phyloP scores from a whole-genome alignment of 2,329 filamentous ascomycete genomes.

The Diaporthe sp. region DNA sequence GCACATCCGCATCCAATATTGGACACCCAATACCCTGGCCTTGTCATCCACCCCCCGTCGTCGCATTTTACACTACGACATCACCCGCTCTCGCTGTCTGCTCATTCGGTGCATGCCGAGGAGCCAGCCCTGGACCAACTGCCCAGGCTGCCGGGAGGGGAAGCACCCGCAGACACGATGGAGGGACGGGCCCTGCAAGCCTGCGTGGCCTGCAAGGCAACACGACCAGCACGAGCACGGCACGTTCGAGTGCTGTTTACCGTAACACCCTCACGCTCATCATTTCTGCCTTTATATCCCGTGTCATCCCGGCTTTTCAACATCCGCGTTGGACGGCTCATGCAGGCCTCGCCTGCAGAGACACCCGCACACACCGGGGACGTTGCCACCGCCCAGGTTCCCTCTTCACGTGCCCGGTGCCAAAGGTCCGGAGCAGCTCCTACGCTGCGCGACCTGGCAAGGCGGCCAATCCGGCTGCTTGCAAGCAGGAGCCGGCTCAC shows the following conservation, averaged over 20 bases:
- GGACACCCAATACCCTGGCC: conserved; percentile 8
- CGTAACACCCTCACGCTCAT: neutral
- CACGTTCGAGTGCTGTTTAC: neutral
- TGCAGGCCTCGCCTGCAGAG: neutral
- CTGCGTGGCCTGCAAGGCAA: conserved; percentile 17
- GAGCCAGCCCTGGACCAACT: neutral
- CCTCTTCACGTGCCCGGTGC: neutral
- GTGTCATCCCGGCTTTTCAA: neutral
- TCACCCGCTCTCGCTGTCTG: neutral
- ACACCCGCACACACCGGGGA: neutral
- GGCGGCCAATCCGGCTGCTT: conserved; percentile 7
- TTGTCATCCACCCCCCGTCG: neutral
- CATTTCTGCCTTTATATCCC: neutral
- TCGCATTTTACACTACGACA: neutral
- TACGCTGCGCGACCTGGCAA: neutral
- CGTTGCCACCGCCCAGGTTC: neutral
- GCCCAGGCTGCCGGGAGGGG: conserved; percentile 1
- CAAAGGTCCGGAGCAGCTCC: neutral
- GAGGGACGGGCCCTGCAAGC: conserved; percentile 23
- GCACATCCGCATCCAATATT: conserved; percentile 22
- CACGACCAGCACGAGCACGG: neutral
- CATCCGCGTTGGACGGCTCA: neutral
- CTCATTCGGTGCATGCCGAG: conserved; percentile 10
- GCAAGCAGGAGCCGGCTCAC: neutral
- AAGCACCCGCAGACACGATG: conserved; percentile 20